Conservation (phyloP, 2,329 filamentous ascomycete species). For the Rasamsonia emersonii region DNA sequence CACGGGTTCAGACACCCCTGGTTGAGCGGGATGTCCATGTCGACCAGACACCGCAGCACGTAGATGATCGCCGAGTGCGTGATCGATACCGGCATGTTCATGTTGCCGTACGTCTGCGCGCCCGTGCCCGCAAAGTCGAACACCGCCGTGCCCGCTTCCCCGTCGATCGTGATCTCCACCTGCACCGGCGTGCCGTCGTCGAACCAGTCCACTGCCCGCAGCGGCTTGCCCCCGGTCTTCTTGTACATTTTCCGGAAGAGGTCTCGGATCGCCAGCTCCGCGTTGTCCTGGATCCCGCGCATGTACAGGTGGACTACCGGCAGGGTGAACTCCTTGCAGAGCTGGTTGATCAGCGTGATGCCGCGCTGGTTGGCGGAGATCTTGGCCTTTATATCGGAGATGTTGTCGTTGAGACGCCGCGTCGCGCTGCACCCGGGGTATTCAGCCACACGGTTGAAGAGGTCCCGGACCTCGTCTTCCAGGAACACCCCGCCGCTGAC, state of each 20-base stretch:
- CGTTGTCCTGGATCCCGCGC: constrained; percentile 67
- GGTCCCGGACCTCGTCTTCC: constrained; percentile 59
- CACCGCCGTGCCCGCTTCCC: constrained; percentile 57
- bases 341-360: constrained; percentile 59
- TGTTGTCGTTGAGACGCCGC: constrained; percentile 64
- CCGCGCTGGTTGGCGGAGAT: constrained; percentile 76
- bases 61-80: constrained; percentile 73
- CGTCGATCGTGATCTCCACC: constrained; percentile 61
- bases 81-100: constrained; percentile 66
- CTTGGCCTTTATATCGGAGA: constrained; percentile 74
- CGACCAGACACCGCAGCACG: constrained; percentile 64
- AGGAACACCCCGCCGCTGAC: constrained; percentile 66
- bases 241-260: constrained; percentile 65
- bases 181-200: constrained; percentile 68
- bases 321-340: constrained; percentile 67
- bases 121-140: constrained; percentile 69
- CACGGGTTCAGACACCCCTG: constrained; percentile 69
- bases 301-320: constrained; percentile 70
- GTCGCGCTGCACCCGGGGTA: constrained; percentile 67
- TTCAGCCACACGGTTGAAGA: constrained; percentile 61
- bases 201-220: constrained; percentile 66
- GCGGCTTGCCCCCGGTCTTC: constrained; percentile 56
- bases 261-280: constrained; percentile 60
- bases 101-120: constrained; percentile 64
- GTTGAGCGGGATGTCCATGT: constrained; percentile 67